Conservation (phyloP, 164 flowering plant species). For the Magnolia changhungtana region DNA sequence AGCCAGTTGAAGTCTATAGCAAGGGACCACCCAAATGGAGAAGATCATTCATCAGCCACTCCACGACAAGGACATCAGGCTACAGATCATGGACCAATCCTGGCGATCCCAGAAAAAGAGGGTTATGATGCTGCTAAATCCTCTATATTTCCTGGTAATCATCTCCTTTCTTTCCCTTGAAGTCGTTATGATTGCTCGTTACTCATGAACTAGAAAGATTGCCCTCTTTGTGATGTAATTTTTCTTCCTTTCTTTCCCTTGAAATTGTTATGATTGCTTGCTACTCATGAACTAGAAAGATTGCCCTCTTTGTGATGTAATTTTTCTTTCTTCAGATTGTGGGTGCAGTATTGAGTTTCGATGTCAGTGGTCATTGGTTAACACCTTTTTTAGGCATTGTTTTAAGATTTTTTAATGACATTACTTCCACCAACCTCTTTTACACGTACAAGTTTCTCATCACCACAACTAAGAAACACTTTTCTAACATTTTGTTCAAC, state of each 20-base stretch:
- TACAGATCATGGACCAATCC: slow-evolving; percentile 14
- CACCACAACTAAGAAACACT: no score
- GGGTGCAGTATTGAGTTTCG: no score
- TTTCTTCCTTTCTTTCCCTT: background rate
- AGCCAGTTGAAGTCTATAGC: slow-evolving; percentile 31
- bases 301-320: background rate
- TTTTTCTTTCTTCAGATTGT: background rate
- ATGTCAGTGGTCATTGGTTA: no score
- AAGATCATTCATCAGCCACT: slow-evolving; percentile 22
- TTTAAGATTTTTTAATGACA: background rate
- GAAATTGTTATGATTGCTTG: background rate
- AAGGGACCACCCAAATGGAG: slow-evolving; percentile 22
- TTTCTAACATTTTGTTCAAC: no score
- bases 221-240: background rate
- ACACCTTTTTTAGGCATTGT: no score
- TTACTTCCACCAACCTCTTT: background rate
- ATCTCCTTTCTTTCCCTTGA: background rate
- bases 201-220: background rate
- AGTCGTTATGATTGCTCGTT: background rate
- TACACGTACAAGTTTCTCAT: background rate
- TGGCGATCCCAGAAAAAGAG: slow-evolving; percentile 21
- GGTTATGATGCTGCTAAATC: slow-evolving; percentile 28
- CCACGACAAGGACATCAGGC: slow-evolving; percentile 10
- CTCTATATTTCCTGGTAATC: slow-evolving; percentile 50
- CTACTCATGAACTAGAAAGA: background rate